These are phyloP conservation scores for Suillus fuscotomentosus DNA, from an alignment of 768 basidiomycete species.

Conservation along the genomic window DNA sequence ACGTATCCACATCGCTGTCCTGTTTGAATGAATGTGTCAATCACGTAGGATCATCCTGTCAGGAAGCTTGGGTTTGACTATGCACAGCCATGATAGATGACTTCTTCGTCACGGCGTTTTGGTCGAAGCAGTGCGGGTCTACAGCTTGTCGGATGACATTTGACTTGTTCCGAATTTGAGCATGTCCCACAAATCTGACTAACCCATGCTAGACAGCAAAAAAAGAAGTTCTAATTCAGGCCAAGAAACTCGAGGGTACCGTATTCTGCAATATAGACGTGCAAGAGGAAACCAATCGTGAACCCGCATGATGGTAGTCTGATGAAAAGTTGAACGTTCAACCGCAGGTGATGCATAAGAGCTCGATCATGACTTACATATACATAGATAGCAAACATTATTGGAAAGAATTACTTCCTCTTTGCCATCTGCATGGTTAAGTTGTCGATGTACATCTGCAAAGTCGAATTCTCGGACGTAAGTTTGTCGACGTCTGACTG, in stretches of 20 bases:
- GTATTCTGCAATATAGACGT: neutral
- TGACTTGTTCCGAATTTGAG: neutral
- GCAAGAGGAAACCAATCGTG: neutral
- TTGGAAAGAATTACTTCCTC: conserved; percentile 45
- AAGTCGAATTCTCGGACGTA: conserved; percentile 71
- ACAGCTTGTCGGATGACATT: neutral
- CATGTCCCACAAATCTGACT: neutral
- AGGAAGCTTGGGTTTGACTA: neutral
- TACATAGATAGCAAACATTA: neutral
- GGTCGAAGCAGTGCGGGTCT: neutral
- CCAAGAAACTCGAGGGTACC: neutral
- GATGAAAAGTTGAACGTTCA: neutral
- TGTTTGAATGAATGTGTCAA: neutral
- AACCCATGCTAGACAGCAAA: neutral
- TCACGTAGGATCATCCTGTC: neutral
- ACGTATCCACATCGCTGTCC: neutral
- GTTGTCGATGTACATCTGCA: conserved; percentile 91
- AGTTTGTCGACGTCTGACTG: conserved; percentile 83
- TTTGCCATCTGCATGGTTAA: conserved; percentile 85
- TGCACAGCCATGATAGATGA: neutral
- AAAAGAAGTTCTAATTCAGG: neutral
- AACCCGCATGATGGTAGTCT: neutral
- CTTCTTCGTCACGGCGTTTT: neutral
- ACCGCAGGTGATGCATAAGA: neutral
- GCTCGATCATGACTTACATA: neutral